These are phyloP conservation scores for Aspergillus quadricinctus DNA, from an alignment of 2,329 filamentous ascomycete genomes.

Conservation along the genomic window DNA sequence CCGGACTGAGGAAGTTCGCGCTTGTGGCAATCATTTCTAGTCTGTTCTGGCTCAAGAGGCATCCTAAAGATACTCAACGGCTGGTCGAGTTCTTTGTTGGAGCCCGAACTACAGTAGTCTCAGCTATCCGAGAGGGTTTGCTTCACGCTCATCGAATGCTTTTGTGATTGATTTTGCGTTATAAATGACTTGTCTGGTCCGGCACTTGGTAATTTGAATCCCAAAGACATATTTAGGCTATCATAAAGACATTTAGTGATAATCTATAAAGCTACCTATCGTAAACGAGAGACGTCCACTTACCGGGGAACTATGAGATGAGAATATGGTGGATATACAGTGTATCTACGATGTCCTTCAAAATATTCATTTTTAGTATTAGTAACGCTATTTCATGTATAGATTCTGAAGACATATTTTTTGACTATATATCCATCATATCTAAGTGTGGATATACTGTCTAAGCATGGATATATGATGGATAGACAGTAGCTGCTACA, in stretches of 20 bases:
- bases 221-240: background rate
- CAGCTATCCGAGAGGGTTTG: conserved; percentile 1
- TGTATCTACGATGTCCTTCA: no score
- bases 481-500: no score
- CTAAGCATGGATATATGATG: no score
- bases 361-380: no score
- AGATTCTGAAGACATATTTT: no score
- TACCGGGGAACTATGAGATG: no score
- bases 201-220: background rate
- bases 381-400: no score
- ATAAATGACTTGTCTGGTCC: background rate
- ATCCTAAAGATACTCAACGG: conserved; percentile 1
- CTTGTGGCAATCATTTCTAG: conserved; percentile 16
- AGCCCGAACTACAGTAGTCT: conserved; percentile 12
- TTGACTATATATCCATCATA: no score
- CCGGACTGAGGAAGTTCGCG: conserved; percentile 15
- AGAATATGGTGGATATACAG: no score
- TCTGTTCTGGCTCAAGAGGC: conserved; percentile 8
- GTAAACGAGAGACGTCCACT: background rate
- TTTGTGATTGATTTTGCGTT: background rate
- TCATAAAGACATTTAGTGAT: background rate
- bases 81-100: conserved; percentile 7
- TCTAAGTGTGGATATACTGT: no score
- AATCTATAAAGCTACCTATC: background rate
- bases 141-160: background rate